Conservation (phyloP, 371 early-diverging fungal genomes). For the Coemansia sp. region DNA sequence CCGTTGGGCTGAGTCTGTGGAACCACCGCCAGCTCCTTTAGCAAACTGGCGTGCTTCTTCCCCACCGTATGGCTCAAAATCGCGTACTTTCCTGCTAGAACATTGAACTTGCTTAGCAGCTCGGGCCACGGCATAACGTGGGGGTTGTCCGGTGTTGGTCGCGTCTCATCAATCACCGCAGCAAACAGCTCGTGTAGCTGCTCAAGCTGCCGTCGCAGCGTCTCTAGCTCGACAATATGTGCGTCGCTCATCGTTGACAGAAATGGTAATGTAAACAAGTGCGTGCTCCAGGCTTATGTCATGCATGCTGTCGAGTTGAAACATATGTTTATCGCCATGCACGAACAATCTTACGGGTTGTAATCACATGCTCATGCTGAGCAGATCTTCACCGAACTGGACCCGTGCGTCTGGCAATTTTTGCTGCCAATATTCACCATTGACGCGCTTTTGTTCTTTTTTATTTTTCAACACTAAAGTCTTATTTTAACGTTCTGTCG, state of each 20-base stretch:
- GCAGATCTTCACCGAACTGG: background rate
- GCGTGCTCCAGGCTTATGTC: background rate
- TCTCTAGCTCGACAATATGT: constrained; percentile 58
- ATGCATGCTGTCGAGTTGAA: background rate
- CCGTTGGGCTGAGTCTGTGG: constrained; percentile 58
- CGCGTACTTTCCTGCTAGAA: constrained; percentile 62
- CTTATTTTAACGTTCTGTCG: background rate
- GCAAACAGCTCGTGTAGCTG: constrained; percentile 64
- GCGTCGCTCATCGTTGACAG: constrained; percentile 17
- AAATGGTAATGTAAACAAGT: background rate
- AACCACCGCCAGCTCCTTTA: constrained; percentile 59
- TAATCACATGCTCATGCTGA: constrained; percentile 6
- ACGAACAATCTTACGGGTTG: background rate
- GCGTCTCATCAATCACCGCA: constrained; percentile 35
- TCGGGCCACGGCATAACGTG: constrained; percentile 42
- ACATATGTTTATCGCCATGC: background rate
- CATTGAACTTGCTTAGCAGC: constrained; percentile 67
- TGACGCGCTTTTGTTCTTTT: background rate
- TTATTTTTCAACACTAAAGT: background rate
- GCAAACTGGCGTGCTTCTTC: constrained; percentile 54
- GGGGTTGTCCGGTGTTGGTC: constrained; percentile 46
- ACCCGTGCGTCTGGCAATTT: background rate
- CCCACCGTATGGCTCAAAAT: constrained; percentile 55
- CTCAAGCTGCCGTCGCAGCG: constrained; percentile 59
- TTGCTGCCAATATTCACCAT: background rate